Base-by-base conservation (phyloP, 805 yeast species). In the Starmerella khaoyaiensis region DNA sequence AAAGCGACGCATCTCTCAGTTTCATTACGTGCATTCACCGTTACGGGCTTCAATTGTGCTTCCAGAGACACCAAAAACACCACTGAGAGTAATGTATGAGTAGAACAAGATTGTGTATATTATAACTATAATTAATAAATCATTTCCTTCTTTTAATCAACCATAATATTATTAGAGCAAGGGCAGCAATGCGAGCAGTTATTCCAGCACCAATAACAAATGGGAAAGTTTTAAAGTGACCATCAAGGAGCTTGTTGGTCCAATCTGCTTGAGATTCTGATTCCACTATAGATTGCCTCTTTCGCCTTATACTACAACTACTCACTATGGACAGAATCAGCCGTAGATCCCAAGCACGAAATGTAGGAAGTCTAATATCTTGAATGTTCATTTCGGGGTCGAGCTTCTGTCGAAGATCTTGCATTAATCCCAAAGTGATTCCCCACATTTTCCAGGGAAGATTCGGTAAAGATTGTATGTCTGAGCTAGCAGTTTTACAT, bases 391-490 rank as follows among this genome's bases (percentile, higher is more conserved):
- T 28, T 3, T 44, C 42, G 2, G 58, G 58, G 16, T 45, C 41
- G 3, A 49, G 21, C 9, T 52, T 14, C 24, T 48, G 48, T 12
- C 54, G 39, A n/a, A 60, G 35, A 31, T 61, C 65, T 11, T 46
- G 48, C 20, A 61, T 33, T 15, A 59, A 47, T 6, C 54, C 55
- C 21, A 53, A 50, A 7, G 65, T 59, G 10, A 61, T 47, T 4
- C 65, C 65, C 65, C 65, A 61, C 31, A 60, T 48, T 34, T 47
- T 49, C 45, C 50, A 54, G 1, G 58, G 58, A 1, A 46, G 47
- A 3, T 36, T 35, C 5, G 48, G 51, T 9, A 36, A 31, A 14
- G 9, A 12, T 21, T 31, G 15, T 4, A 31, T 6, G 28, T 7
- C 6, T 16, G 7, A 20, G 27, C 9, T 38, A 12, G 22, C 21